Base-by-base conservation (phyloP, 345 rosid genomes). In the Schrenkiella parvula region DNA sequence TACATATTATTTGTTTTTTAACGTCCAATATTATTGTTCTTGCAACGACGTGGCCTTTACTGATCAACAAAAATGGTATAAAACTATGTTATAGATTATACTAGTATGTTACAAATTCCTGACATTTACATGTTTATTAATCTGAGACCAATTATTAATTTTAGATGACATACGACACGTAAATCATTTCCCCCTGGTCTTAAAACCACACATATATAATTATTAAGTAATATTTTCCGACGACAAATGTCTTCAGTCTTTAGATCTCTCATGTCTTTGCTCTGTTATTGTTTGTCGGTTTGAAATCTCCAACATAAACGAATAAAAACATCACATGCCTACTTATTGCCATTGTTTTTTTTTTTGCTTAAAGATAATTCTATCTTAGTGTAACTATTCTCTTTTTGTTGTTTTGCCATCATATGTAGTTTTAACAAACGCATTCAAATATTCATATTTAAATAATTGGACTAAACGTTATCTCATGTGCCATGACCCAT, bases 181-280 rank as follows among this genome's bases (percentile, higher is more conserved):
- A 42, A 21, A 35, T 44, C 1, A 44, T 44, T 21, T 14, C 35
- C 29, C 2, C 28, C 11, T 51, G 28, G 4, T 46, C 7, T 13
- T 32, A 12, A 10, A 42, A 43, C 52, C 38, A 15, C 23, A 38
- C 38, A 15, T n/a, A 38, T 59, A 6, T 59, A 22, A 2, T 34
- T 10, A 2, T 34, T 34, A 22, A 4, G 9, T 19, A 8, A 44
- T 4, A 39, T 14, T 14, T 21, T 53, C 21, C 13, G 37, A n/a
- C n/a, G 56, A 61, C 58, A 59, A 37, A 59, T 59, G 47, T 59
- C 58, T 34, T n/a, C 59, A 1, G 50, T 29, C 38, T 51, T 66
- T 52, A 25, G 4, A 66, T 51, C 38, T 37, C 22, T 10, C 47
- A n/a, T 21, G 58, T 19, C 47, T 35, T 10, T 35, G 42, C 29